A percentile compares a stretch with the other conserved stretches of the same genome.
phyloP scores from a whole-genome alignment of 1,284 basidiomycete species.

The Tetrapyrgos nigripes region DNA sequence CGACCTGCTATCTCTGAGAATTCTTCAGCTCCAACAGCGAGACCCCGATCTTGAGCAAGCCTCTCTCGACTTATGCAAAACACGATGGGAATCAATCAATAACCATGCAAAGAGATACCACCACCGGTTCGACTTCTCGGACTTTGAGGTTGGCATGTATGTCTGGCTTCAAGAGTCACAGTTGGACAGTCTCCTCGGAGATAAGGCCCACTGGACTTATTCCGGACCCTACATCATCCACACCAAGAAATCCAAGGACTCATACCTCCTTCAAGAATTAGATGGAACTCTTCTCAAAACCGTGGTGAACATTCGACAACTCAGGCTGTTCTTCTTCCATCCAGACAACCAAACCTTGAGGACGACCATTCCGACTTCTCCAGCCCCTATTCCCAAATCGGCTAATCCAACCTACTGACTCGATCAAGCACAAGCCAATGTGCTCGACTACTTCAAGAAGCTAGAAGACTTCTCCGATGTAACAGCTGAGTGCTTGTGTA shows the following conservation, averaged over 20 bases:
- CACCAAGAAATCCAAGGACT: too few relatives aligned
- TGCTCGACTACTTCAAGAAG: too few relatives aligned
- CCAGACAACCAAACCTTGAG: conserved; percentile 26
- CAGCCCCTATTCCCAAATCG: too few relatives aligned
- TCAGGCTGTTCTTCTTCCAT: conserved; percentile 35
- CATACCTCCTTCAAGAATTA: too few relatives aligned
- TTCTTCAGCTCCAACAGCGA: conserved; percentile 13
- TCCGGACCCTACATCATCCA: too few relatives aligned
- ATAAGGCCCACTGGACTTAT: too few relatives aligned
- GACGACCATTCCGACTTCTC: conserved; percentile 7
- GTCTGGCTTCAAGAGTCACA: conserved; percentile 6
- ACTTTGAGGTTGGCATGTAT: conserved; percentile 8
- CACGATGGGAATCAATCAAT: not conserved
- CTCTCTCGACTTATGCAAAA: not conserved
- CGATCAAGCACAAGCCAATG: too few relatives aligned
- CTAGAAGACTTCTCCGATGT: too few relatives aligned
- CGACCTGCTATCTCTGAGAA: conserved; percentile 18
- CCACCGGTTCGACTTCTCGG: not conserved
- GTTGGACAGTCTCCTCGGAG: too few relatives aligned
- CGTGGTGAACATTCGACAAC: conserved; percentile 24
- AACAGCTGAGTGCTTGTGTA: too few relatives aligned
- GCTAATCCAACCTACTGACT: too few relatives aligned
- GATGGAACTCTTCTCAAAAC: conserved; percentile 18
- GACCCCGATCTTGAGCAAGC: not conserved
- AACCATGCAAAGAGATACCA: not conserved